Conservation (phyloP, 441 rosid genomes). For the Croton setiger region DNA sequence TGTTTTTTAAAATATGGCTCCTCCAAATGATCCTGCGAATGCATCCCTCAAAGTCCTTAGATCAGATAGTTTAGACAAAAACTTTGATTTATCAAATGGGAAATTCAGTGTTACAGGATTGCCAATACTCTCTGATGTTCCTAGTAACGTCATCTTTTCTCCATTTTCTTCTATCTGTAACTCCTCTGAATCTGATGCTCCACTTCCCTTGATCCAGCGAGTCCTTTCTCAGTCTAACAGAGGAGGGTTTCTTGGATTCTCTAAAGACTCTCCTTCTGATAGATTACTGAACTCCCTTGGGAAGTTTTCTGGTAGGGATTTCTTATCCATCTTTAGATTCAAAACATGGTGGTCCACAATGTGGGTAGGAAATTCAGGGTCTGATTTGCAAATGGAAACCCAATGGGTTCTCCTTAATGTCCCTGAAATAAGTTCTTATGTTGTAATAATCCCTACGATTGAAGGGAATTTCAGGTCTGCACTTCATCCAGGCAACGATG, state of each 20-base stretch:
- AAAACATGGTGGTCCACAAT: conserved; percentile 87
- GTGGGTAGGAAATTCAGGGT: conserved; percentile 74
- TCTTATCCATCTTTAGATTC: conserved; percentile 61
- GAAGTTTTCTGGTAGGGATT: conserved; percentile 47
- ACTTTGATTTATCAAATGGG: conserved; percentile 37
- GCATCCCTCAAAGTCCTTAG: conserved; percentile 17
- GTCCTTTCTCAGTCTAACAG: conserved; percentile 42
- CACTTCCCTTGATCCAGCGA: conserved; percentile 38
- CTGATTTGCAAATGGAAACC: conserved; percentile 73
- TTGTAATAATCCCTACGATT: conserved; percentile 52
- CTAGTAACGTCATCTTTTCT: conserved; percentile 47
- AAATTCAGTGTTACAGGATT: conserved; percentile 40
- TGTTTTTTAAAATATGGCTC: conserved; percentile 47
- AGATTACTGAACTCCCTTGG: conserved; percentile 52
- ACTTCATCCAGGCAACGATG: conserved; percentile 58
- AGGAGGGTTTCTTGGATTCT: conserved; percentile 70
- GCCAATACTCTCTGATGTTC: conserved; percentile 55
- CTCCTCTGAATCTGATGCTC: conserved; percentile 47
- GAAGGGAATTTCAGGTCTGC: conserved; percentile 65
- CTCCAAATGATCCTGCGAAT: conserved; percentile 37
- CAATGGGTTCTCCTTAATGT: conserved; percentile 65
- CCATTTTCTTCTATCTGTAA: conserved; percentile 40
- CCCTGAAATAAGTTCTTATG: conserved; percentile 55
- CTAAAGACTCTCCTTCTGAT: conserved; percentile 33
- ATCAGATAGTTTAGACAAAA: conserved; percentile 20